phyloP scores from a whole-genome alignment of 2,329 filamentous ascomycete genomes.

The Aspergillus sp. region DNA sequence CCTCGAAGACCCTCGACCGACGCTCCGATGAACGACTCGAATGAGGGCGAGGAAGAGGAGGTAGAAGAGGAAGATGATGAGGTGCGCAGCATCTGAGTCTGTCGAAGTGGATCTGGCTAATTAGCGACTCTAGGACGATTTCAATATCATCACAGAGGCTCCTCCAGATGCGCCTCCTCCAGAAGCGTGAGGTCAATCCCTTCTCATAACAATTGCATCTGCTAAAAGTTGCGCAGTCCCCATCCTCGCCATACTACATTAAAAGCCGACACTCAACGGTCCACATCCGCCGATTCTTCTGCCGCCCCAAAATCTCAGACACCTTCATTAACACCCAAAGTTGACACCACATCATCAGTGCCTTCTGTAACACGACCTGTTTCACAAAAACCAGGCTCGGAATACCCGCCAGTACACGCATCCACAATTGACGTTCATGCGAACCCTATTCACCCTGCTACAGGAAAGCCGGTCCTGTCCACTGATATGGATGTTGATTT shows the following conservation, averaged over 20 bases:
- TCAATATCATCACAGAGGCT: slow-evolving; percentile 51
- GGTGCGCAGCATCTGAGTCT: slow-evolving; percentile 11
- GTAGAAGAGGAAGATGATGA: slow-evolving; percentile 41
- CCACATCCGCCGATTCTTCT: slow-evolving; percentile 34
- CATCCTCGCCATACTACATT: slow-evolving; percentile 40
- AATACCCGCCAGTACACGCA: slow-evolving; percentile 66
- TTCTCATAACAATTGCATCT: not conserved
- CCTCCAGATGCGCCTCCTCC: slow-evolving; percentile 41
- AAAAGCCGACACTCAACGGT: slow-evolving; percentile 36
- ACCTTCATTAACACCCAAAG: slow-evolving; percentile 32
- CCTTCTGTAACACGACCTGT: slow-evolving; percentile 36
- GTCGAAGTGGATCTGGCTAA: slow-evolving; percentile 11
- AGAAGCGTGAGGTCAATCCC: slow-evolving; percentile 34
- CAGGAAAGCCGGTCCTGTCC: slow-evolving; percentile 77
- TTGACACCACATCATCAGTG: slow-evolving; percentile 33
- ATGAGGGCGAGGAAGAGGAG: slow-evolving; percentile 46
- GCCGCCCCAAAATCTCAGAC: slow-evolving; percentile 34
- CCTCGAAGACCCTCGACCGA: slow-evolving; percentile 26
- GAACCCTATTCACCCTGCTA: slow-evolving; percentile 72
- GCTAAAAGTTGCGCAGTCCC: slow-evolving; percentile 31
- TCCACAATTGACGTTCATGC: slow-evolving; percentile 84
- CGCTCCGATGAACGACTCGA: slow-evolving; percentile 34
- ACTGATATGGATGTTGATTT: slow-evolving; percentile 75
- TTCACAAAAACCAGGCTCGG: slow-evolving; percentile 58
- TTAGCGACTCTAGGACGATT: slow-evolving; percentile 41